Evolutionary conservation across 352 stramenopile species (phyloP).

Genomic region (Sclerospora graminicola): DNA sequence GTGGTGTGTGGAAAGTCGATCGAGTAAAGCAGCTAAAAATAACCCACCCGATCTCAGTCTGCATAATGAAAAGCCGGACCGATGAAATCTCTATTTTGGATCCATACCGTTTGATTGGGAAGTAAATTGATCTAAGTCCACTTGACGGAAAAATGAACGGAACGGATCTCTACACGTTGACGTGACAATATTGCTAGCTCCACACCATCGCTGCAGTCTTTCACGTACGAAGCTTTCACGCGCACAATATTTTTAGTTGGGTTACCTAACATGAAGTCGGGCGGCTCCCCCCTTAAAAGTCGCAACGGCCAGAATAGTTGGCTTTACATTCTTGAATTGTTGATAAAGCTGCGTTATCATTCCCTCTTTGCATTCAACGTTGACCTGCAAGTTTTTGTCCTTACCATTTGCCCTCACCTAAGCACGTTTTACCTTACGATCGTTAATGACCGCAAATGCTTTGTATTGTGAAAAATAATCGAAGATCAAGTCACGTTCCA

Average conservation of each 20-base stretch:
- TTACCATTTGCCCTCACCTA: conserved; percentile 19
- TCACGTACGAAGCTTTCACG: no score
- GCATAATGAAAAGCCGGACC: conserved; percentile 20
- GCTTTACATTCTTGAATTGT: conserved; percentile 1
- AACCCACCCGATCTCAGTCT: conserved; percentile 21
- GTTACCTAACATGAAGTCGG: conserved; percentile 57
- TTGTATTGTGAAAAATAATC: conserved; percentile 18
- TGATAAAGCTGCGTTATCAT: background rate
- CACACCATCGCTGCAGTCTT: conserved; percentile 29
- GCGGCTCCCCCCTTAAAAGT: conserved; percentile 35
- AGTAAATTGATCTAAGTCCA: conserved; percentile 29
- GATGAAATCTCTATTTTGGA: conserved; percentile 25
- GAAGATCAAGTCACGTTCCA: conserved; percentile 14
- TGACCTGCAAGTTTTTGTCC: conserved; percentile 18
- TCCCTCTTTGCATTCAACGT: conserved; percentile 17
- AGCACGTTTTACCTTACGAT: conserved; percentile 7
- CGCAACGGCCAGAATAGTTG: conserved; percentile 30
- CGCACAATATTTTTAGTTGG: conserved; percentile 28
- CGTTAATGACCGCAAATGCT: conserved; percentile 10
- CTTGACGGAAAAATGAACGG: conserved; percentile 28
- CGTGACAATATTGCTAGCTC: conserved; percentile 24
- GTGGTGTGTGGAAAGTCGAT: conserved; percentile 27
- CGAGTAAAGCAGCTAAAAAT: conserved; percentile 30
- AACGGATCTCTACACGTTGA: conserved; percentile 26
- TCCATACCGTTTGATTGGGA: conserved; percentile 11